Percentiles rank a stretch among this genome's conserved stretches.
Evolutionary conservation across 1,284 basidiomycete species (phyloP).

Genomic region (Heliocybe sulcata): DNA sequence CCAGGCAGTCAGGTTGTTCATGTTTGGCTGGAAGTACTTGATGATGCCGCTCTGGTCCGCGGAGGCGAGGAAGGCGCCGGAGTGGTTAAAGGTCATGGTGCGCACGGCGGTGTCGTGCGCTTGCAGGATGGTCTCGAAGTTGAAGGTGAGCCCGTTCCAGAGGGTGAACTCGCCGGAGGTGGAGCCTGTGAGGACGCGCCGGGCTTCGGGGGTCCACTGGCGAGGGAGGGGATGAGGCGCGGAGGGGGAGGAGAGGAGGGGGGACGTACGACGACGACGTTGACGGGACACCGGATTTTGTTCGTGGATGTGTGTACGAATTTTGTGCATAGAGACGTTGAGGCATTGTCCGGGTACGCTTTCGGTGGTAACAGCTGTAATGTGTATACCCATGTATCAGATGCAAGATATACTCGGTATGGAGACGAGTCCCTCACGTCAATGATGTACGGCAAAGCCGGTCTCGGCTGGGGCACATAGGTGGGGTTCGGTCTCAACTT

Average conservation of each 20-base stretch:
- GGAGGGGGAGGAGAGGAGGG: background rate
- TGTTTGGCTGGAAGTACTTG: constrained; percentile 98
- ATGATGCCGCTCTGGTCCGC: constrained; percentile 92
- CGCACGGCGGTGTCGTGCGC: constrained; percentile 95
- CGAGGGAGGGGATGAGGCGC: constrained; percentile 4
- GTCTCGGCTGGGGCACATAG: constrained; percentile 71
- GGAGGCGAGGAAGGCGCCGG: constrained; percentile 86
- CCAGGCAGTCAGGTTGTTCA: constrained; percentile 97
- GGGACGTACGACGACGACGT: constrained; percentile 76
- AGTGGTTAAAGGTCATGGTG: constrained; percentile 84
- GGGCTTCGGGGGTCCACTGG: constrained; percentile 95
- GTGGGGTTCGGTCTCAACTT: constrained; percentile 71
- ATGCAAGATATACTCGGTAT: constrained; percentile 13
- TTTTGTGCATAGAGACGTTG: constrained; percentile 90
- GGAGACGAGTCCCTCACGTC: constrained; percentile 47
- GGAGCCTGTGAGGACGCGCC: constrained; percentile 89
- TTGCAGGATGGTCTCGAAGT: constrained; percentile 98
- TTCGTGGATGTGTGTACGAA: constrained; percentile 98
- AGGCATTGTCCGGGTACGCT: constrained; percentile 84
- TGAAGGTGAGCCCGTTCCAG: constrained; percentile 99
- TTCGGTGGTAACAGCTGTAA: constrained; percentile 83
- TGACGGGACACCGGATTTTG: constrained; percentile 96
- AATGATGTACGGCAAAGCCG: constrained; percentile 77
- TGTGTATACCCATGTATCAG: constrained; percentile 16
- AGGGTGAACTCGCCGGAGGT: constrained; percentile 97